Evolutionary conservation across 371 early-diverging fungal genomes (phyloP).

Genomic region (Rhizopus stolonifer): DNA sequence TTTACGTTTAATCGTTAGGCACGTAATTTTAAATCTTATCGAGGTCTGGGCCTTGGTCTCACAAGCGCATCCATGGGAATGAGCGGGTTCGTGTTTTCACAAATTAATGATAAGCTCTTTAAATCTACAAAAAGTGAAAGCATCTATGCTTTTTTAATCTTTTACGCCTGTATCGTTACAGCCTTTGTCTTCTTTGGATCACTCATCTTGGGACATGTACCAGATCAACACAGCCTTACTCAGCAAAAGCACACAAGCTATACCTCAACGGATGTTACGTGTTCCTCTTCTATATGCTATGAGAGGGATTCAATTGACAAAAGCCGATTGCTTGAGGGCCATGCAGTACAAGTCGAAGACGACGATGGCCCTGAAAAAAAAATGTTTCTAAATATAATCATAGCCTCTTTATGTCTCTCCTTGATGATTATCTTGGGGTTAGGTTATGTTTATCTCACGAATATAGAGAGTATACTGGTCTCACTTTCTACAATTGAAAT

Average conservation of each 20-base stretch:
- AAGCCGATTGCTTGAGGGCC: conserved; percentile 6
- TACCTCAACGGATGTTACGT: conserved; percentile 3
- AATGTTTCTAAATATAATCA: conserved; percentile 34
- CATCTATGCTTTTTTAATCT: conserved; percentile 35
- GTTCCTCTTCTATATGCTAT: conserved; percentile 17
- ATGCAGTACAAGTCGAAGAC: conserved; percentile 7
- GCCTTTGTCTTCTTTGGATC: conserved; percentile 29
- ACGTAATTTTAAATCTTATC: conserved; percentile 40
- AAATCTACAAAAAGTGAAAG: conserved; percentile 18
- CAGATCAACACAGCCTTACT: not conserved
- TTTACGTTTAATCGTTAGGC: conserved; percentile 10
- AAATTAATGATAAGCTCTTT: conserved; percentile 44
- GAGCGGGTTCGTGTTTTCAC: conserved; percentile 48
- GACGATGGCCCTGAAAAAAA: conserved; percentile 20
- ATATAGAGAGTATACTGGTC: conserved; percentile 35
- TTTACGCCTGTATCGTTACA: conserved; percentile 26
- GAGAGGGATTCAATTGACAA: conserved; percentile 10
- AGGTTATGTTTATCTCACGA: conserved; percentile 49
- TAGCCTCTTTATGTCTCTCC: conserved; percentile 32
- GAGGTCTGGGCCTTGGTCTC: conserved; percentile 48
- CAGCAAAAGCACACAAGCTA: not conserved
- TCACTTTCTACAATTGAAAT: conserved; percentile 22
- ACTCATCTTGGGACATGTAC: conserved; percentile 27
- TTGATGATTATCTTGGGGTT: conserved; percentile 37
- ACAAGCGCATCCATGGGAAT: conserved; percentile 45